Percentiles rank a stretch among this genome's conserved stretches.
Conservation (phyloP, 2,329 filamentous ascomycete genomes). For the Pseudohalonectria lignicola region DNA sequence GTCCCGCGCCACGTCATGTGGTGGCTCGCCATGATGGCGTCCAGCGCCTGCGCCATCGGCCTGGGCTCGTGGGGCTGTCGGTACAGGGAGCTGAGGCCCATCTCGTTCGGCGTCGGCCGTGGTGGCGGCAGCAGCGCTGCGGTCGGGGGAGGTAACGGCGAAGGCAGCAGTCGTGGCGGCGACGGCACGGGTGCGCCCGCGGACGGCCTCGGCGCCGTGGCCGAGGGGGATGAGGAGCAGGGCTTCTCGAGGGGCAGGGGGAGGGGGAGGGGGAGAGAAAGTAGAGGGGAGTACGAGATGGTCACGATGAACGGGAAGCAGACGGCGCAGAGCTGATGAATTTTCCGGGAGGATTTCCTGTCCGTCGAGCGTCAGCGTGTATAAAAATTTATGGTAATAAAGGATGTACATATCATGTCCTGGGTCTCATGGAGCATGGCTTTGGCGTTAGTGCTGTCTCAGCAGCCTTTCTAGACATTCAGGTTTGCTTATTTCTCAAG, state of each 20-base stretch:
- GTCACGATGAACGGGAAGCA: constrained; percentile 31
- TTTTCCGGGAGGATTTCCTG: too few relatives aligned
- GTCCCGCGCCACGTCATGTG: constrained; percentile 73
- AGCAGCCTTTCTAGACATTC: too few relatives aligned
- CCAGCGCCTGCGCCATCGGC: constrained; percentile 33
- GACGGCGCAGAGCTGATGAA: too few relatives aligned
- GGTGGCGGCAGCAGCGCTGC: constrained; percentile 18
- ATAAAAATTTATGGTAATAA: too few relatives aligned
- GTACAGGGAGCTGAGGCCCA: constrained; percentile 80
- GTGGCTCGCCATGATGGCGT: constrained; percentile 57
- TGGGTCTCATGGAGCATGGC: too few relatives aligned
- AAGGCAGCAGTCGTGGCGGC: constrained; percentile 7
- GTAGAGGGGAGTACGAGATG: constrained; percentile 56
- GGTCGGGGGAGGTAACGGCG: constrained; percentile 10
- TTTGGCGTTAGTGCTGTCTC: too few relatives aligned
- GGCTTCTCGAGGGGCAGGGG: constrained; percentile 38
- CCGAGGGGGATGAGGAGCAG: constrained; percentile 36
- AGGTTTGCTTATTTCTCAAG: too few relatives aligned
- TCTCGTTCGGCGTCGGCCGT: constrained; percentile 63
- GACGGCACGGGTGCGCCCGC: too few relatives aligned
- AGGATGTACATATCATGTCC: too few relatives aligned
- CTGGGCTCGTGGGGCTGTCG: constrained; percentile 85
- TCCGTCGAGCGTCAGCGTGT: too few relatives aligned
- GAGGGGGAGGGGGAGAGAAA: constrained; percentile 41
- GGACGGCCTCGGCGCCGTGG: too few relatives aligned